Evolutionary conservation across 441 rosid species (phyloP).

Genomic region (Erodium moschatum): DNA sequence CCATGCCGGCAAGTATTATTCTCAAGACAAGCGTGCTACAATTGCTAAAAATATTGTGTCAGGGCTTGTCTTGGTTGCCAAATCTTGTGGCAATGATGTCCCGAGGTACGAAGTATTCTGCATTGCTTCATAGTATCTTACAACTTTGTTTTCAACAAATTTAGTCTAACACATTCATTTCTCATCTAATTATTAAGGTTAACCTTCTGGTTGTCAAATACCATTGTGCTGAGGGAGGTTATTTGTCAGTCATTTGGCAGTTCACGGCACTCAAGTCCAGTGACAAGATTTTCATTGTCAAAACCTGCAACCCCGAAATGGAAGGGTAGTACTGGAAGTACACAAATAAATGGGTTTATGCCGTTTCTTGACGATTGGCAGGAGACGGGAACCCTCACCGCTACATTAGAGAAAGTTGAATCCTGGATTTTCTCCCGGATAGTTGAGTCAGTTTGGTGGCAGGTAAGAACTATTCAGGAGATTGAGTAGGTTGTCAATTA

Average conservation of each 20-base stretch:
- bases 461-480: conserved; percentile 34
- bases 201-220: conserved; percentile 91
- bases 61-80: conserved; percentile 68
- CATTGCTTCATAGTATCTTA: conserved; percentile 12
- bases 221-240: conserved; percentile 62
- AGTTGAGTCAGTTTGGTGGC: conserved; percentile 98
- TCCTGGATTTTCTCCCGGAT: conserved; percentile 88
- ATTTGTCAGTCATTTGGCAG: conserved; percentile 36
- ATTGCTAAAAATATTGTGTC: conserved; percentile 79
- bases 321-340: conserved; percentile 28
- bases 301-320: conserved; percentile 22
- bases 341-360: conserved; percentile 22
- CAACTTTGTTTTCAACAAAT: conserved; percentile 14
- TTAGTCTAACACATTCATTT: conserved; percentile 9
- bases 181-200: conserved; percentile 42
- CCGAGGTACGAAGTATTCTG: conserved; percentile 49
- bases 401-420: conserved; percentile 74
- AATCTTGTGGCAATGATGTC: conserved; percentile 94
- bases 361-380: conserved; percentile 46
- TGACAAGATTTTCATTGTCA: conserved; percentile 34
- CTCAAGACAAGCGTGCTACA: conserved; percentile 51
- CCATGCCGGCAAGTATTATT: conserved; percentile 53
- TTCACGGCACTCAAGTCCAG: conserved; percentile 32
- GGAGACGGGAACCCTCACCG: conserved; percentile 42
- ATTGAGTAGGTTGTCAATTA: background rate